Conservation (phyloP, 2,329 filamentous ascomycete species). For the Claviceps pazoutovae region DNA sequence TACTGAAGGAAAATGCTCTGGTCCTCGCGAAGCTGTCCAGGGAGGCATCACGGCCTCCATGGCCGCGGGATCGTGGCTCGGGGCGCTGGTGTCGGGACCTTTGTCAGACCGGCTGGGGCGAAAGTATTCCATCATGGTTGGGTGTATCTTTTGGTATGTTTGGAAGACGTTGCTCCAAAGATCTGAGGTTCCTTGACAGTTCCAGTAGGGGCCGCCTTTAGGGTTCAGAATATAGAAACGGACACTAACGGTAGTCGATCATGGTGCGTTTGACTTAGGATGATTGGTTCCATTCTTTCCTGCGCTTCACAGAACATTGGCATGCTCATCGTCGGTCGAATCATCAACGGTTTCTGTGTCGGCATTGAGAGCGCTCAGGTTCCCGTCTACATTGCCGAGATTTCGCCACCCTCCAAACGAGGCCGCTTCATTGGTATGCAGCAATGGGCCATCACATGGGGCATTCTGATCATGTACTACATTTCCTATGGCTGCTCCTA, state of each 20-base stretch:
- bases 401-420: constrained; percentile 40
- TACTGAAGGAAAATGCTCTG: constrained; percentile 17
- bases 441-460: constrained; percentile 60
- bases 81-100: constrained; percentile 32
- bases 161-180: not conserved
- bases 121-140: constrained; percentile 36
- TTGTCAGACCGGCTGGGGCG: constrained; percentile 35
- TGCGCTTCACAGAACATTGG: constrained; percentile 32
- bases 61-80: constrained; percentile 36
- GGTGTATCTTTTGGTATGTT: constrained; percentile 35
- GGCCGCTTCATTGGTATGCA: constrained; percentile 57
- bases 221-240: not conserved
- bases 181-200: no score
- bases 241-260: not conserved
- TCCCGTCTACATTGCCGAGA: constrained; percentile 56
- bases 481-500: constrained; percentile 51
- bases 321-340: constrained; percentile 38
- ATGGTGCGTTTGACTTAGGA: constrained; percentile 17
- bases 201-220: no score
- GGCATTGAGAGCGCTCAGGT: constrained; percentile 55
- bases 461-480: constrained; percentile 56
- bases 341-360: constrained; percentile 54
- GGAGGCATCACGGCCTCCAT: constrained; percentile 39
- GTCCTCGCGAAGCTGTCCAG: constrained; percentile 27
- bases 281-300: constrained; percentile 32